phyloP scores from a whole-genome alignment of 2,329 filamentous ascomycete genomes.

The Rutstroemia sp. region DNA sequence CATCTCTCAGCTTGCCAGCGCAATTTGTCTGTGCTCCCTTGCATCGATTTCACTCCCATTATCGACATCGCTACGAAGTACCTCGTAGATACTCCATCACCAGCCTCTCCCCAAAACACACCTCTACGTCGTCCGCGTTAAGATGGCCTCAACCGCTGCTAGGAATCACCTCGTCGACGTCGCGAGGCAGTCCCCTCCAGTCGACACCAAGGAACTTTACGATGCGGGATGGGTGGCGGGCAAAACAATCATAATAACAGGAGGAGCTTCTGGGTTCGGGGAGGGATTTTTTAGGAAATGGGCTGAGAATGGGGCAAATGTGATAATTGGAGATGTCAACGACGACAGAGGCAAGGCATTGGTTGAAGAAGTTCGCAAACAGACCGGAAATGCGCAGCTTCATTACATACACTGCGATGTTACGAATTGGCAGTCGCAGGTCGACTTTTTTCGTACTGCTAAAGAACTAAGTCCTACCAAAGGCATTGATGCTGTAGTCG shows the following conservation, averaged over 20 bases:
- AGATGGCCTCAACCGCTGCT: background rate
- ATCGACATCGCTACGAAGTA: too few relatives aligned
- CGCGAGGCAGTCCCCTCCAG: slow-evolving; percentile 29
- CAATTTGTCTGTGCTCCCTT: too few relatives aligned
- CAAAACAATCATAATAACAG: slow-evolving; percentile 57
- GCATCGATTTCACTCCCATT: too few relatives aligned
- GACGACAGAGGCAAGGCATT: slow-evolving; percentile 45
- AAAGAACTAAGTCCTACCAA: slow-evolving; percentile 44
- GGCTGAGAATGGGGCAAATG: slow-evolving; percentile 48
- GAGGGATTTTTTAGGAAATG: slow-evolving; percentile 46
- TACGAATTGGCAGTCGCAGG: slow-evolving; percentile 56
- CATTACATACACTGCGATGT: slow-evolving; percentile 58
- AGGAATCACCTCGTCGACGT: slow-evolving; percentile 16
- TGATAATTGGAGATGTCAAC: slow-evolving; percentile 59
- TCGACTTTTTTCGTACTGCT: slow-evolving; percentile 54
- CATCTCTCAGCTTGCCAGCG: too few relatives aligned
- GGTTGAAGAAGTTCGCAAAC: slow-evolving; percentile 42
- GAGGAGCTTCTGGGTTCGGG: slow-evolving; percentile 55
- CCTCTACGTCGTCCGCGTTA: background rate
- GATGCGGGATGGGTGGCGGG: slow-evolving; percentile 38
- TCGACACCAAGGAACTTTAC: slow-evolving; percentile 40
- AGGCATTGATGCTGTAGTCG: slow-evolving; percentile 55
- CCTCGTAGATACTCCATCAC: too few relatives aligned
- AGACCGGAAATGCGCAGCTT: slow-evolving; percentile 37
- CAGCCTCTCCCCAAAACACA: too few relatives aligned